Base-by-base conservation (phyloP, 805 yeast species). In the Monosporozyma yasuniensis region DNA sequence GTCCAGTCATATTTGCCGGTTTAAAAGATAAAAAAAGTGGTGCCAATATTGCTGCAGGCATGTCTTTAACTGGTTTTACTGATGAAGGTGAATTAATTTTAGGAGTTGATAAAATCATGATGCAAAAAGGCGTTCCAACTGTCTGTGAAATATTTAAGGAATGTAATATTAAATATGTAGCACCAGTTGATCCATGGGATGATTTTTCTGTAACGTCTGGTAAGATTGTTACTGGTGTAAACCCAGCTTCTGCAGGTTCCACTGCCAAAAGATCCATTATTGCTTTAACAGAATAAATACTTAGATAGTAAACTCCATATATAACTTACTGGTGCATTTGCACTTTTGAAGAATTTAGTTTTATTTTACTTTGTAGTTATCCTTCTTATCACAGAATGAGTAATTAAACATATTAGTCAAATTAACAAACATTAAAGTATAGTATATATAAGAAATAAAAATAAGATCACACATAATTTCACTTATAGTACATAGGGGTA, bases 221-320 rank as follows among this genome's bases (percentile, higher is more conserved):
- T 25, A 75, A 75, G 57, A 48, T 82, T 41, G 78, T 81, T 39
- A 76, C 84, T n/a, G 87, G 87, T 44, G 77, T 75, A 22, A 82
- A 82, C 67, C 87, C 87, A 21, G 78, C 76, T 18, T 72, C 79
- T 43, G 82, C 83, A 11, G 50, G 58, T 11, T 69, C 73, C 5
- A 73, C 80, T 42, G 83, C 83, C 9, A 41, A 25, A 2, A 50
- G 45, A 59, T 52, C 54, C 58, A 64, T 55, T 44, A 19, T 32
- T 30, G 53, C 52, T 32, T 19, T 48, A 39, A 21, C 12, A 12
- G 8, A 43, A 7, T 37, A 37, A 10, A 19, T 18, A 11, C 6
- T 4, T 34, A n/a, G 3, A 34, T 4, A n/a, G 7, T 6, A 19
- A 7, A 35, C 19, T 35, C 12, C 18, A 16, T 32, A 32, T 32